A percentile compares a stretch with the other conserved stretches of the same genome.
Evolutionary conservation across 2,329 filamentous ascomycete genomes (phyloP).

Genomic region (Leptographium radiaticola): DNA sequence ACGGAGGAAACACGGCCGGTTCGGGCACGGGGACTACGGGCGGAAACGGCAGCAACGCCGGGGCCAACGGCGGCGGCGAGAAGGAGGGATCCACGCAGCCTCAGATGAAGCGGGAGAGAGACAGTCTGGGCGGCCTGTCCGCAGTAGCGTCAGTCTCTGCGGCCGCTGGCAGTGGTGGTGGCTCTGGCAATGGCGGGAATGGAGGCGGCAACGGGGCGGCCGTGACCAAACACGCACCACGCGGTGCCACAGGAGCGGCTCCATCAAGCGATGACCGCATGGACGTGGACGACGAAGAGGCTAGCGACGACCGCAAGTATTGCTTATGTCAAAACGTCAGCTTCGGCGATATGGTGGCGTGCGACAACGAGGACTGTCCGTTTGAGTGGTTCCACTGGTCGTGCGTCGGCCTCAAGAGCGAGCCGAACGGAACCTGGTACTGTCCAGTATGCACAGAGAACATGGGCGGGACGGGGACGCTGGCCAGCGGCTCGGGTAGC

Average conservation of each 20-base stretch:
- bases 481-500: slow-evolving; percentile 1
- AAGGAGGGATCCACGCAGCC: slow-evolving; percentile 6
- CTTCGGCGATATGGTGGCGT: slow-evolving; percentile 81
- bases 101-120: slow-evolving; percentile 5
- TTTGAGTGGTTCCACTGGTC: slow-evolving; percentile 85
- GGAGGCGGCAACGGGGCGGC: slow-evolving; percentile 1
- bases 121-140: background rate
- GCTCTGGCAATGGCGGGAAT: background rate
- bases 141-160: background rate
- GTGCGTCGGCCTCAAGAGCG: slow-evolving; percentile 54
- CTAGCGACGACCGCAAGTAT: slow-evolving; percentile 67
- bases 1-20: slow-evolving; percentile 1
- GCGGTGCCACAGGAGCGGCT: slow-evolving; percentile 11
- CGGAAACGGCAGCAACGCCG: slow-evolving; percentile 3
- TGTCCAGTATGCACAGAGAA: slow-evolving; percentile 48
- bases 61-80: background rate
- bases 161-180: slow-evolving; percentile 10
- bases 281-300: slow-evolving; percentile 53
- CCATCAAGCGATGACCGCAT: slow-evolving; percentile 36
- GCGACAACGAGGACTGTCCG: slow-evolving; percentile 69
- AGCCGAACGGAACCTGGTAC: slow-evolving; percentile 55
- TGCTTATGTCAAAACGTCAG: slow-evolving; percentile 74
- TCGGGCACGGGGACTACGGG: background rate
- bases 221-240: slow-evolving; percentile 5
- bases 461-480: slow-evolving; percentile 20